phyloP scores from a whole-genome alignment of 208 protist genomes.

The Leishmania lainsoni region DNA sequence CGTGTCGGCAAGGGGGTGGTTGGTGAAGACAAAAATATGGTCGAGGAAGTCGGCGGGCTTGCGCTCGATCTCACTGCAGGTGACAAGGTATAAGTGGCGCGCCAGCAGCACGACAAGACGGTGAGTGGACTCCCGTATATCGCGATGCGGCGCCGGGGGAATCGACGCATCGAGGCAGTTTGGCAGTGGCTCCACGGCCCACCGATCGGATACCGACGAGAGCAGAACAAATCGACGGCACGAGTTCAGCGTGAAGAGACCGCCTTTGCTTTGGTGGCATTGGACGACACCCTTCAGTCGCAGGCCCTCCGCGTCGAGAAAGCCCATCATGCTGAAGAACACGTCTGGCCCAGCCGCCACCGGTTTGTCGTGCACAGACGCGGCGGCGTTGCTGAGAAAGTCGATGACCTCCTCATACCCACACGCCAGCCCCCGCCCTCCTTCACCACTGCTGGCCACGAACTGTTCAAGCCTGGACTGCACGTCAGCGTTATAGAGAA shows the following conservation, averaged over 20 bases:
- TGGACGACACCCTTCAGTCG: constrained; percentile 72
- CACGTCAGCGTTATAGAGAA: constrained; percentile 20
- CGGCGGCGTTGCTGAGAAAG: constrained; percentile 11
- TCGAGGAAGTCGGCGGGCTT: constrained; percentile 57
- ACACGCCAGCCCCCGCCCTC: background rate
- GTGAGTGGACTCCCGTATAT: constrained; percentile 60
- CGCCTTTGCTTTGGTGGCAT: constrained; percentile 51
- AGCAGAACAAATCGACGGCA: constrained; percentile 50
- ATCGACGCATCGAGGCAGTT: constrained; percentile 64
- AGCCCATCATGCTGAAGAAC: constrained; percentile 46
- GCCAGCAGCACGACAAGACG: constrained; percentile 87
- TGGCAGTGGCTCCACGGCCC: constrained; percentile 81
- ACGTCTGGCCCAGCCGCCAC: constrained; percentile 6
- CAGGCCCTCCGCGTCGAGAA: constrained; percentile 75
- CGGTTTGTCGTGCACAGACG: background rate
- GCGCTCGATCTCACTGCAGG: constrained; percentile 52
- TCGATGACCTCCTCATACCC: constrained; percentile 25
- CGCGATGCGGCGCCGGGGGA: constrained; percentile 46
- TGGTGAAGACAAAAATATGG: constrained; percentile 67
- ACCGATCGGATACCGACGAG: constrained; percentile 44
- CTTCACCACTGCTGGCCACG: constrained; percentile 5
- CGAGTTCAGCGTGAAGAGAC: constrained; percentile 60
- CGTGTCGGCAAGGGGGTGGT: constrained; percentile 71
- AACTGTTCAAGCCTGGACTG: constrained; percentile 19
- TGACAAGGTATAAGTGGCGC: constrained; percentile 84